Conservation (phyloP, 2,329 filamentous ascomycete species). For the Venturia pyrina region DNA sequence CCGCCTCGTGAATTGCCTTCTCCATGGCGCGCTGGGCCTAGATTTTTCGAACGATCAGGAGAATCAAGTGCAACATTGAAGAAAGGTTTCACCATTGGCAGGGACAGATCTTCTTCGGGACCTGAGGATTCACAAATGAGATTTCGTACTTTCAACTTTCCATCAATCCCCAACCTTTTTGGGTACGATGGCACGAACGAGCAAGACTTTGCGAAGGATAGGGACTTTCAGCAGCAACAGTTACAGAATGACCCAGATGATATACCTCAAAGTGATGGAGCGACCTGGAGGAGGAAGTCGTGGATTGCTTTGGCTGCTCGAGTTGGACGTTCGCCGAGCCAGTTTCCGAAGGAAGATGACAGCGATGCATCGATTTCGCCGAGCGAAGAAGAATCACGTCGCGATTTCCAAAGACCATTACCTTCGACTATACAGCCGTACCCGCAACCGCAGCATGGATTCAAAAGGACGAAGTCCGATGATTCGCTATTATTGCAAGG, state of each 20-base stretch:
- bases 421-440: neutral
- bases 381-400: neutral
- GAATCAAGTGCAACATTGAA: slow-evolving; percentile 28
- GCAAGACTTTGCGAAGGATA: neutral
- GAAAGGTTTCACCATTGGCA: slow-evolving; percentile 23
- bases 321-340: neutral
- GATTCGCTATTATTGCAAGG: slow-evolving; percentile 66
- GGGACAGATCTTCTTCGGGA: slow-evolving; percentile 31
- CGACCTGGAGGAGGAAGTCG: neutral
- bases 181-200: neutral
- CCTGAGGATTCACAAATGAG: slow-evolving; percentile 23
- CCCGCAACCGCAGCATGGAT: neutral
- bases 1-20: slow-evolving; percentile 25
- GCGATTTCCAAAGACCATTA: neutral
- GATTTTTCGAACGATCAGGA: slow-evolving; percentile 25
- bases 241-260: neutral
- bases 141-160: neutral
- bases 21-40: slow-evolving; percentile 34
- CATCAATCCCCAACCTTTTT: neutral
- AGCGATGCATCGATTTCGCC: slow-evolving; percentile 3
- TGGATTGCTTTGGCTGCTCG: neutral
- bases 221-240: neutral
- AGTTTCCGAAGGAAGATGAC: neutral
- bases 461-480: slow-evolving; percentile 55
- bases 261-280: slow-evolving; percentile 1